These are phyloP conservation scores for Trichophyton mentagrophytes DNA, from an alignment of 2,329 filamentous ascomycete species.

Conservation along the genomic window DNA sequence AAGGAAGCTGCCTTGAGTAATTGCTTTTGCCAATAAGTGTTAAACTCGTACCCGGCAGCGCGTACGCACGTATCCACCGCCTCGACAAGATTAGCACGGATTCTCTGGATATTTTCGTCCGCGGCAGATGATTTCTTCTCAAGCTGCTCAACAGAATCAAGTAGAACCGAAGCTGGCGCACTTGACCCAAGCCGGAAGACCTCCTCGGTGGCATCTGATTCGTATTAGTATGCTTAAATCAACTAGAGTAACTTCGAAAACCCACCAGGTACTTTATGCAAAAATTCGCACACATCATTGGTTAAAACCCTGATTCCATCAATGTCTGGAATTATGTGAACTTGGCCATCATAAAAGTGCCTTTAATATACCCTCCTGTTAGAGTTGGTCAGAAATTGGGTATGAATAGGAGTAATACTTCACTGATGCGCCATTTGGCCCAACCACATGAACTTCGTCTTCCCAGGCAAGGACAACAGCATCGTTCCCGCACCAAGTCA, in stretches of 20 bases:
- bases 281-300: constrained; percentile 89
- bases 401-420: constrained; percentile 30
- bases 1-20: constrained; percentile 94
- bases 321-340: constrained; percentile 75
- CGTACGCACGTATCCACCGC: constrained; percentile 90
- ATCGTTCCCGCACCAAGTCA: constrained; percentile 95
- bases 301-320: constrained; percentile 87
- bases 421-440: constrained; percentile 62
- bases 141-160: constrained; percentile 83
- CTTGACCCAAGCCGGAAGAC: constrained; percentile 83
- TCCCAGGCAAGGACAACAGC: constrained; percentile 92
- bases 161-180: constrained; percentile 77
- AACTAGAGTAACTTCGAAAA: constrained; percentile 1
- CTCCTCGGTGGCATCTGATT: constrained; percentile 59
- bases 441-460: constrained; percentile 89
- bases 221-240: constrained; percentile 5
- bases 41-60: constrained; percentile 86
- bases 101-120: constrained; percentile 93
- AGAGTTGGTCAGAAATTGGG: too few species aligned
- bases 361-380: constrained; percentile 26
- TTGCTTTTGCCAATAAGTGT: constrained; percentile 83
- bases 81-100: constrained; percentile 73
- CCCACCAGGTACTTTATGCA: constrained; percentile 72
- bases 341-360: constrained; percentile 81
- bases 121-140: constrained; percentile 92